These are phyloP conservation scores for Stephania japonica DNA, from an alignment of 164 flowering plant species.

Conservation along the genomic window DNA sequence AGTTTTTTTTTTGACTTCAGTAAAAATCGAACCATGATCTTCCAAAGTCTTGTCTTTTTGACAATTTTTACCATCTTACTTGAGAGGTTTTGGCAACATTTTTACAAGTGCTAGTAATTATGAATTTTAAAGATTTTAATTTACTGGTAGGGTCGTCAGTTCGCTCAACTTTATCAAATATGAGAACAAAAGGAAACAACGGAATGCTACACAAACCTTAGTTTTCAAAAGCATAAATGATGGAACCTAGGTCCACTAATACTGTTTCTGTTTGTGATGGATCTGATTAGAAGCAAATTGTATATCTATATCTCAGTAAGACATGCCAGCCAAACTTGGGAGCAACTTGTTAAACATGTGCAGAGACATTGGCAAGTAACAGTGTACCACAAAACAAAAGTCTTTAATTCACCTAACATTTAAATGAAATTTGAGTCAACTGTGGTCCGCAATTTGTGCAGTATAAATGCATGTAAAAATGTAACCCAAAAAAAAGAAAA, in stretches of 20 bases:
- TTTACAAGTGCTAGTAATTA: too few relatives aligned
- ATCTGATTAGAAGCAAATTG: neutral
- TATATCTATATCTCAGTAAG: too few relatives aligned
- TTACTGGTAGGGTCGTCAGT: neutral
- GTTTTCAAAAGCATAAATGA: neutral
- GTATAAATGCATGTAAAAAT: too few relatives aligned
- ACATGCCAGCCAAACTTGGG: neutral
- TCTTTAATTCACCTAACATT: neutral
- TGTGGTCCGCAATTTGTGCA: neutral
- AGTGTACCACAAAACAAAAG: neutral
- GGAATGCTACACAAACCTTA: neutral
- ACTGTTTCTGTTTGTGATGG: neutral
- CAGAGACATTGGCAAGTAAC: neutral
- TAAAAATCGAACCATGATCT: too few relatives aligned
- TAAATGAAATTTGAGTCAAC: neutral
- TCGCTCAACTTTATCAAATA: neutral
- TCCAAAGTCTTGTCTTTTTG: too few relatives aligned
- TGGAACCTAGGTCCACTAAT: neutral
- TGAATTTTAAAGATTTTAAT: too few relatives aligned
- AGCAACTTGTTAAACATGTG: neutral
- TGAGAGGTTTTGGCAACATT: too few relatives aligned
- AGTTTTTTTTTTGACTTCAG: too few relatives aligned
- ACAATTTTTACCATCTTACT: too few relatives aligned
- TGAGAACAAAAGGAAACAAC: neutral
- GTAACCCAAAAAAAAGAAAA: too few relatives aligned